A percentile compares a stretch with the other conserved stretches of the same genome.
phyloP scores from a whole-genome alignment of 805 yeast genomes.

The Yarrowia deformans region DNA sequence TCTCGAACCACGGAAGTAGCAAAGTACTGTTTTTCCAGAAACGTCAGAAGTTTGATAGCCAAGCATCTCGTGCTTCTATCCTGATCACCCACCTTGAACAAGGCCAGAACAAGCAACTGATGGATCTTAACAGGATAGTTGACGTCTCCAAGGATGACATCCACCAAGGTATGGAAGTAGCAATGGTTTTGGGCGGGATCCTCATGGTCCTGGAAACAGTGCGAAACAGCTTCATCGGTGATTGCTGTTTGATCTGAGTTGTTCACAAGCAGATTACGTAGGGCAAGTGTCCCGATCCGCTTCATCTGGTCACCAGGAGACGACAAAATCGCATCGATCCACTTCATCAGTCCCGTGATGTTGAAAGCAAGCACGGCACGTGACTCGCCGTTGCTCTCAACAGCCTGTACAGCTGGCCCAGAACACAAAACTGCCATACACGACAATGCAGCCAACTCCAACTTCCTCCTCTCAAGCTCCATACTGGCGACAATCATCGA shows the following conservation, averaged over 20 bases:
- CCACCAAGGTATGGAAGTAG: constrained; percentile 76
- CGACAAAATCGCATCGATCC: constrained; percentile 78
- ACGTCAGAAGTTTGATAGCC: constrained; percentile 74
- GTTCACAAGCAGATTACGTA: constrained; percentile 67
- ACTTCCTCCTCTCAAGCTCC: constrained; percentile 75
- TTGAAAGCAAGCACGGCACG: constrained; percentile 72
- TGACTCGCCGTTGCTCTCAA: constrained; percentile 47
- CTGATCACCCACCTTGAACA: constrained; percentile 80
- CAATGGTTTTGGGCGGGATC: constrained; percentile 62
- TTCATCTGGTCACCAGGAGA: constrained; percentile 65
- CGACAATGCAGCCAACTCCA: constrained; percentile 75
- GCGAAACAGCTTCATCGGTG: constrained; percentile 66
- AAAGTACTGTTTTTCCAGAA: constrained; percentile 67
- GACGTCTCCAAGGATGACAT: constrained; percentile 62
- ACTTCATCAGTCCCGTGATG: constrained; percentile 67
- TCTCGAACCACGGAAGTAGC: constrained; percentile 62
- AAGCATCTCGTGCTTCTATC: constrained; percentile 69
- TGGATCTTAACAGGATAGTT: constrained; percentile 62
- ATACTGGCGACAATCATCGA: constrained; percentile 67
- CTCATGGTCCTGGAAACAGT: constrained; percentile 65
- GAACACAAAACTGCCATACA: constrained; percentile 84
- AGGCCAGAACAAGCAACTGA: constrained; percentile 75
- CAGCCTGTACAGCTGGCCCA: constrained; percentile 65
- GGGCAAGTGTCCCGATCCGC: constrained; percentile 71
- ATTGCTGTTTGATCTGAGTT: constrained; percentile 64